Percentiles rank a stretch among this genome's conserved stretches.
Evolutionary conservation across 441 rosid genomes (phyloP).

Genomic region (Populus hybrid): DNA sequence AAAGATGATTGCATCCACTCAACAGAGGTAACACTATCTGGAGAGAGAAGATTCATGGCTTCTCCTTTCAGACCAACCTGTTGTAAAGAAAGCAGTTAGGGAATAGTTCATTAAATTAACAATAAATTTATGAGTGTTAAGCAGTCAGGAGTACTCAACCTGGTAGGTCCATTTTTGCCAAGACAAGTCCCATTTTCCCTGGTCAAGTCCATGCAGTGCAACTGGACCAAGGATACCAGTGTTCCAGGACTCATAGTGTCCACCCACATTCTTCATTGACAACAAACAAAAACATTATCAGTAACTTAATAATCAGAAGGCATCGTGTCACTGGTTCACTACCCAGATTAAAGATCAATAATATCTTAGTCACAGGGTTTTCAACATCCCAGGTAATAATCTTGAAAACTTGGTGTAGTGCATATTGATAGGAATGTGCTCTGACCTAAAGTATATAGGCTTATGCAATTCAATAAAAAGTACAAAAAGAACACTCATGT

Average conservation of each 20-base stretch:
- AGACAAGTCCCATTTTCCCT: constrained; percentile 85
- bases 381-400: neutral
- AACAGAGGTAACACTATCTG: constrained; percentile 54
- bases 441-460: neutral
- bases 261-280: constrained; percentile 74
- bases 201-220: constrained; percentile 73
- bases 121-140: neutral
- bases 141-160: constrained; percentile 36
- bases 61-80: constrained; percentile 97
- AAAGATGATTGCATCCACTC: constrained; percentile 84
- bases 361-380: neutral
- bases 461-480: neutral
- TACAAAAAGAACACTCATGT: neutral
- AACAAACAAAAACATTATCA: constrained; percentile 12
- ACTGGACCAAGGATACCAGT: constrained; percentile 96
- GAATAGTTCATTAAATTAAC: neutral
- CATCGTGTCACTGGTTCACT: neutral
- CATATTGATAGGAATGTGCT: neutral
- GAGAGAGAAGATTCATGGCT: constrained; percentile 74
- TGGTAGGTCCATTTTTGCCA: constrained; percentile 96
- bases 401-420: neutral
- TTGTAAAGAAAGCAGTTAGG: constrained; percentile 23
- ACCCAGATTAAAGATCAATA: neutral
- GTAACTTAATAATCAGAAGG: neutral
- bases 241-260: constrained; percentile 93